Conservation (phyloP, 768 basidiomycete species). For the Tulasnella calospora region DNA sequence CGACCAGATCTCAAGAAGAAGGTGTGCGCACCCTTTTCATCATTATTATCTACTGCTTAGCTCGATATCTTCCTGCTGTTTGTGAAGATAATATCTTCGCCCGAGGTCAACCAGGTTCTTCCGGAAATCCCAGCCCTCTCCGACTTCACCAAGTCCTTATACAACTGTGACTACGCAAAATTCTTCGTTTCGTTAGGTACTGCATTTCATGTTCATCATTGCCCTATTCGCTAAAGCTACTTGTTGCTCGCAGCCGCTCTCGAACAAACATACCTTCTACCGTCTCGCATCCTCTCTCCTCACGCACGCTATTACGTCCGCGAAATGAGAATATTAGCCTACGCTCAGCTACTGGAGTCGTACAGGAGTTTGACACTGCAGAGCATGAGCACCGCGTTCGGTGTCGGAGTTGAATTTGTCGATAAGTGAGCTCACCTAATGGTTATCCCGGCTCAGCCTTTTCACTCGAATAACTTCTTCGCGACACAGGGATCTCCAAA, state of each 20-base stretch:
- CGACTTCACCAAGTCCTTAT: constrained; percentile 78
- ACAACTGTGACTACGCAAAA: constrained; percentile 90
- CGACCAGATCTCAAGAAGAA: constrained; percentile 89
- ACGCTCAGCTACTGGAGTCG: constrained; percentile 83
- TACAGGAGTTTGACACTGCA: constrained; percentile 87
- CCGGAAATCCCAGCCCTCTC: constrained; percentile 78
- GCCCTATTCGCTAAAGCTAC: not conserved
- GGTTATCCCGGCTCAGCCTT: constrained; percentile 11
- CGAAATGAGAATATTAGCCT: constrained; percentile 94
- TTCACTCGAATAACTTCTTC: not conserved
- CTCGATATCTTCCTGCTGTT: not conserved
- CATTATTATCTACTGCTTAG: not conserved
- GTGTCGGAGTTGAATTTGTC: constrained; percentile 81
- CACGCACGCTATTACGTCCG: constrained; percentile 88
- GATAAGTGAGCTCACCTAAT: constrained; percentile 58
- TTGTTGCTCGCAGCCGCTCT: constrained; percentile 57
- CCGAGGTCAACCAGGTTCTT: constrained; percentile 82
- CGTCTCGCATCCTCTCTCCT: constrained; percentile 76
- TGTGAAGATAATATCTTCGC: constrained; percentile 72
- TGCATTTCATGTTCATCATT: constrained; percentile 28
- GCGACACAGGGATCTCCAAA: constrained; percentile 68
- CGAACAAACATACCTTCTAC: constrained; percentile 81
- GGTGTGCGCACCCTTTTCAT: constrained; percentile 40
- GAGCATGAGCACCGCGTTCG: constrained; percentile 79
- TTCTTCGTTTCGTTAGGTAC: constrained; percentile 86